Conservation (phyloP, 2,329 filamentous ascomycete species). For the Fusarium goolgardi region DNA sequence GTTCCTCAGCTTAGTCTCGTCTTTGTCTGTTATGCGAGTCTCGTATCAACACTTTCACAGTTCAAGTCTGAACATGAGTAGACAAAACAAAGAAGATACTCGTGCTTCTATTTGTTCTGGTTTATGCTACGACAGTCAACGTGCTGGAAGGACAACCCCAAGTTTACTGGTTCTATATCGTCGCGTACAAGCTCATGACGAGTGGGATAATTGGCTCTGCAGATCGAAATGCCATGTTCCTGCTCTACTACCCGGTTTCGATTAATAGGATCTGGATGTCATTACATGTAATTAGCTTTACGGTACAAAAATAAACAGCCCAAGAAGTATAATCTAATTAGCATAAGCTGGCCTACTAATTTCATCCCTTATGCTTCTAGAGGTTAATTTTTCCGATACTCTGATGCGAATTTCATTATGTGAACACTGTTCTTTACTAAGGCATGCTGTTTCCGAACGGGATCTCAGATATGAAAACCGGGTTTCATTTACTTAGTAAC, state of each 20-base stretch:
- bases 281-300: too few species aligned
- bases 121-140: not conserved
- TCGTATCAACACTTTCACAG: not conserved
- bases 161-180: not conserved
- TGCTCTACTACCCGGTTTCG: too few species aligned
- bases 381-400: too few species aligned
- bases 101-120: not conserved
- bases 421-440: not conserved
- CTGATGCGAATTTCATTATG: not conserved
- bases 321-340: too few species aligned
- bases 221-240: not conserved
- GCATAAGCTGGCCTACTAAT: too few species aligned
- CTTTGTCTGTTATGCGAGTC: not conserved
- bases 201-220: not conserved
- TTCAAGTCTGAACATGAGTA: not conserved
- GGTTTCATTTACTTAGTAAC: not conserved
- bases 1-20: not conserved
- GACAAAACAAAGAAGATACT: not conserved
- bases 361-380: too few species aligned
- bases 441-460: not conserved
- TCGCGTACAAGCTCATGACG: too few species aligned
- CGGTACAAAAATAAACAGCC: too few species aligned
- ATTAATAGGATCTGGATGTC: too few species aligned
- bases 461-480: not conserved
- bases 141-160: not conserved